Conservation (phyloP, 2,329 filamentous ascomycete species). For the Corynespora cassiicola region DNA sequence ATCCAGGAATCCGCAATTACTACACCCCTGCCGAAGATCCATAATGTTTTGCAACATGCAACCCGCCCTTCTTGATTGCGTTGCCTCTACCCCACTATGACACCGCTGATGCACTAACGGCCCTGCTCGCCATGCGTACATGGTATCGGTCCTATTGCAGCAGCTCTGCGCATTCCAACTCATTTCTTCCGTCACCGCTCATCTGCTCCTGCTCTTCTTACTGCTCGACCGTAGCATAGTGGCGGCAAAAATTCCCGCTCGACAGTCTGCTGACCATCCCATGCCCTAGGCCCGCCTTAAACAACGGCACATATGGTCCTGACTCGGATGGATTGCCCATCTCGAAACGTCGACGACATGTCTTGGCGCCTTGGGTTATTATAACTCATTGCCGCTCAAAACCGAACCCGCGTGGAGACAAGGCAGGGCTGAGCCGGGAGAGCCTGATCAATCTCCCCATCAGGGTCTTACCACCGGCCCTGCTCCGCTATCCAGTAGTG, state of each 20-base stretch:
- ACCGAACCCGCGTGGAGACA: no score
- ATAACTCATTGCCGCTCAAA: no score
- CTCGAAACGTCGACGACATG: neutral
- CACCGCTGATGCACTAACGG: conserved; percentile 3
- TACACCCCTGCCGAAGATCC: no score
- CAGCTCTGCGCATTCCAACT: no score
- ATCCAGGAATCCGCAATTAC: no score
- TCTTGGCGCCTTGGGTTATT: conserved; percentile 2
- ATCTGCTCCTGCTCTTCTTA: conserved; percentile 7
- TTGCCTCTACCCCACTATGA: conserved; percentile 3
- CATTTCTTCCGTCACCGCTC: conserved; percentile 11
- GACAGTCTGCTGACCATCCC: neutral
- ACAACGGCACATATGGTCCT: neutral
- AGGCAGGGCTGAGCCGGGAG: neutral
- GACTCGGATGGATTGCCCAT: neutral
- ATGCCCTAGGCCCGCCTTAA: neutral
- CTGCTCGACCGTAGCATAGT: no score
- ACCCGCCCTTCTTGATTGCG: no score
- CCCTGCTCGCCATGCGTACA: conserved; percentile 7
- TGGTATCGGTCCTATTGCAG: conserved; percentile 14
- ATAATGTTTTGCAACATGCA: no score
- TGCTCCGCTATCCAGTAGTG: neutral
- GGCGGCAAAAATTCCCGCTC: conserved; percentile 4
- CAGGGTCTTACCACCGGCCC: neutral
- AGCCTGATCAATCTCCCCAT: neutral